These are phyloP conservation scores for Lyophyllum atratum DNA, from an alignment of 768 basidiomycete genomes.

Conservation along the genomic window DNA sequence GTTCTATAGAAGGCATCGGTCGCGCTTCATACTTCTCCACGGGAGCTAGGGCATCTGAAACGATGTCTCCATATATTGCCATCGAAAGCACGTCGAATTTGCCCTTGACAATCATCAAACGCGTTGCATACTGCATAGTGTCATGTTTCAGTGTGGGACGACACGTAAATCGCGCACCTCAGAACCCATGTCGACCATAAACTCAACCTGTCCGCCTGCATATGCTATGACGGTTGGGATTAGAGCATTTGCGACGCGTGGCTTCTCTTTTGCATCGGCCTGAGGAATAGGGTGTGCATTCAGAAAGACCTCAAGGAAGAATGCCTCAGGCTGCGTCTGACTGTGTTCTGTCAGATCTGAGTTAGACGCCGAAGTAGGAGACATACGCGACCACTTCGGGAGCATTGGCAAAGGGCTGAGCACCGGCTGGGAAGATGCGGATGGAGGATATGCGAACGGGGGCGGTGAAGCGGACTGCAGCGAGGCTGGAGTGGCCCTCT, in stretches of 20 bases:
- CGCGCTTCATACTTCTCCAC: slow-evolving; percentile 43
- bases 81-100: slow-evolving; percentile 66
- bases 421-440: slow-evolving; percentile 68
- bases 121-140: slow-evolving; percentile 60
- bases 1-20: slow-evolving; percentile 33
- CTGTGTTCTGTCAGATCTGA: slow-evolving; percentile 33
- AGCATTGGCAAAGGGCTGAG: slow-evolving; percentile 59
- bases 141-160: neutral
- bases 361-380: neutral
- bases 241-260: slow-evolving; percentile 68
- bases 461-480: slow-evolving; percentile 70
- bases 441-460: slow-evolving; percentile 71
- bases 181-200: slow-evolving; percentile 65
- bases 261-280: slow-evolving; percentile 53
- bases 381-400: slow-evolving; percentile 67
- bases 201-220: slow-evolving; percentile 67
- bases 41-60: slow-evolving; percentile 43
- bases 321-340: slow-evolving; percentile 69
- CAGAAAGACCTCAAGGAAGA: slow-evolving; percentile 75
- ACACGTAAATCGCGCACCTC: slow-evolving; percentile 47
- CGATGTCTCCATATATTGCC: slow-evolving; percentile 60
- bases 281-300: slow-evolving; percentile 60
- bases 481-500: slow-evolving; percentile 54
- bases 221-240: slow-evolving; percentile 74
- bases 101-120: slow-evolving; percentile 82